Evolutionary conservation across 768 basidiomycete genomes (phyloP).

Genomic region (Suillus plorans): DNA sequence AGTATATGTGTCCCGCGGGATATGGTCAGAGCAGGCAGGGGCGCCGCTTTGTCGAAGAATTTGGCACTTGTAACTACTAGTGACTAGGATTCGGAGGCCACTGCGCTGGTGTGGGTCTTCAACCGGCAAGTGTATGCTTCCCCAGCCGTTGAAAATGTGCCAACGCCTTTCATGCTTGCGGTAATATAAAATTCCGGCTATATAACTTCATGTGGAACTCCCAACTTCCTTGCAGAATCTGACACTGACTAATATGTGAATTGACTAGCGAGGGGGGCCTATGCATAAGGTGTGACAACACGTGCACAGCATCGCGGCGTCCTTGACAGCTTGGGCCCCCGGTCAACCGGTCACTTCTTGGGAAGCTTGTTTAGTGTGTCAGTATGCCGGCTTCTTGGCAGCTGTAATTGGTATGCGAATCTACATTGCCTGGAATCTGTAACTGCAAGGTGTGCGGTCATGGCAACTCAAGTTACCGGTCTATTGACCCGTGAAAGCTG

Average conservation of each 20-base stretch:
- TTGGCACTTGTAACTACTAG: conserved; percentile 33
- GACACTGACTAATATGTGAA: no score
- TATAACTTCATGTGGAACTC: conserved; percentile 39
- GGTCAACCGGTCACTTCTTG: background rate
- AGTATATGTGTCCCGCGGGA: background rate
- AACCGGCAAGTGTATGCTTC: conserved; percentile 42
- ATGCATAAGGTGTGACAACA: no score
- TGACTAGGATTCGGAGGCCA: conserved; percentile 37
- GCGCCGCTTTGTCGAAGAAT: conserved; percentile 39
- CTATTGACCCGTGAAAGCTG: background rate
- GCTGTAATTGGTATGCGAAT: background rate
- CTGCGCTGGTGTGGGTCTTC: conserved; percentile 36
- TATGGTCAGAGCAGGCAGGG: conserved; percentile 12
- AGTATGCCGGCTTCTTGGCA: background rate
- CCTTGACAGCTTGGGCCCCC: background rate
- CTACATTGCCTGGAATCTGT: background rate
- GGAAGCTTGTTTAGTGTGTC: background rate
- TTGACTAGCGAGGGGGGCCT: no score
- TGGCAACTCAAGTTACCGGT: background rate
- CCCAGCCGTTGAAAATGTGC: background rate
- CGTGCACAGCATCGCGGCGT: no score
- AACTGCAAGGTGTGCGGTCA: background rate
- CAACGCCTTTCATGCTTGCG: conserved; percentile 1
- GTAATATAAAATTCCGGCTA: conserved; percentile 46
- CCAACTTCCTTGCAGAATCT: no score